Conservation (phyloP, 305 asterid genomes). For the Coffea humblotiana region DNA sequence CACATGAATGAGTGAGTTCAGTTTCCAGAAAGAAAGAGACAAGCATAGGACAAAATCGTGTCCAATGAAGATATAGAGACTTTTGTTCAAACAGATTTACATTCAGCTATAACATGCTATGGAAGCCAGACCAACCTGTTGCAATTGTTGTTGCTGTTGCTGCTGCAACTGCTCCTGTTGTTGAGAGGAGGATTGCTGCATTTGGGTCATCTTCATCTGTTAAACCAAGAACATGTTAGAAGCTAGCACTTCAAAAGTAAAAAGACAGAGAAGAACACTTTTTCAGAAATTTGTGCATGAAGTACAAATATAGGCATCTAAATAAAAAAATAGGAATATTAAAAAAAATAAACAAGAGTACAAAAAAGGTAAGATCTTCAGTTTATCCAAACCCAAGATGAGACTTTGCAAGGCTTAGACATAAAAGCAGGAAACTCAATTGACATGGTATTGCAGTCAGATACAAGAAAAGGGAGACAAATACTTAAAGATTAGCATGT, state of each 20-base stretch:
- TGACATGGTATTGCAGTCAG: not conserved
- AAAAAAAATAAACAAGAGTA: no score
- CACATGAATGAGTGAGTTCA: not conserved
- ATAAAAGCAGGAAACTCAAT: not conserved
- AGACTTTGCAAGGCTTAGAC: not conserved
- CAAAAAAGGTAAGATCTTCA: not conserved
- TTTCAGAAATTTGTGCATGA: not conserved
- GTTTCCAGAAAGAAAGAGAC: not conserved
- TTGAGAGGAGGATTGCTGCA: slow-evolving; percentile 91
- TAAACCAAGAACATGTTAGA: slow-evolving; percentile 12
- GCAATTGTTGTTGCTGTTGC: slow-evolving; percentile 61
- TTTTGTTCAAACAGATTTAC: not conserved
- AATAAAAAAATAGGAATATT: not conserved
- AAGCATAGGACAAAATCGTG: not conserved
- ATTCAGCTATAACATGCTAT: not conserved
- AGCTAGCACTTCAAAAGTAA: not conserved
- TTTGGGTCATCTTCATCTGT: slow-evolving; percentile 86
- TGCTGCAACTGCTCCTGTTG: slow-evolving; percentile 94
- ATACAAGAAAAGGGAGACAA: not conserved
- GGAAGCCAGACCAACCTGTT: slow-evolving; percentile 56
- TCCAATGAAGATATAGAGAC: not conserved
- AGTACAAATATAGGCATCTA: not conserved
- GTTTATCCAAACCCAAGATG: not conserved
- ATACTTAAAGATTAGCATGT: not conserved
- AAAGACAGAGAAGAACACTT: not conserved